Percentiles rank a stretch among this genome's conserved stretches.
phyloP scores from a whole-genome alignment of 2,329 filamentous ascomycete genomes.

The Capronia americana region DNA sequence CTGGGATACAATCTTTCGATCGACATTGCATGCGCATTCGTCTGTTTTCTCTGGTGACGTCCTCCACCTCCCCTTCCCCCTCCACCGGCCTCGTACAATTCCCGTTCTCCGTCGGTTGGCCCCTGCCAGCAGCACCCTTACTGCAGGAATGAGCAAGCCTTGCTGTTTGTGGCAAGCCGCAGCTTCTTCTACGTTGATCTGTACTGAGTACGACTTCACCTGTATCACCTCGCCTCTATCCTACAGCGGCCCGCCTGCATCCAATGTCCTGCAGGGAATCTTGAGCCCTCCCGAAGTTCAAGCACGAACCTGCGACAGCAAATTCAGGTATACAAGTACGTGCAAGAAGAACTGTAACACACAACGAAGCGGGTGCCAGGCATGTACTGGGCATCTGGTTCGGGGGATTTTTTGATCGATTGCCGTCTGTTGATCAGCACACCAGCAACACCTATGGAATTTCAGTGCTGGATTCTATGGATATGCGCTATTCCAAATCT shows the following conservation, averaged over 20 bases:
- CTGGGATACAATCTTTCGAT: background rate
- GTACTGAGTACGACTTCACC: background rate
- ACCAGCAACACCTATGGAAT: background rate
- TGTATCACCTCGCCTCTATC: background rate
- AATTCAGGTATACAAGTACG: background rate
- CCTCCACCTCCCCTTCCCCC: too few species aligned
- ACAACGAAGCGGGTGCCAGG: background rate
- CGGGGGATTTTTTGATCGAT: background rate
- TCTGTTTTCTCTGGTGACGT: background rate
- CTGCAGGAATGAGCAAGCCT: background rate
- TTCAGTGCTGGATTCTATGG: background rate
- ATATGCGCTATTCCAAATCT: slow-evolving; percentile 1
- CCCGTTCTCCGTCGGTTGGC: background rate
- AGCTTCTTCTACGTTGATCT: background rate
- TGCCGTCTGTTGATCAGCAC: background rate
- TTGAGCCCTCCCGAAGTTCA: background rate
- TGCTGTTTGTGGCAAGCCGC: background rate
- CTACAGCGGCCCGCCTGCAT: background rate
- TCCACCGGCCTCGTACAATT: background rate
- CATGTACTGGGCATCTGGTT: background rate
- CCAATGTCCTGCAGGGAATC: background rate
- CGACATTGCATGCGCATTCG: background rate
- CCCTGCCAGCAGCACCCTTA: background rate
- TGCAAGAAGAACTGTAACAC: background rate
- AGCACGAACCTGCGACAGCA: background rate